These are phyloP conservation scores for Osmozyma mogii DNA, from an alignment of 805 yeast genomes.

Conservation along the genomic window DNA sequence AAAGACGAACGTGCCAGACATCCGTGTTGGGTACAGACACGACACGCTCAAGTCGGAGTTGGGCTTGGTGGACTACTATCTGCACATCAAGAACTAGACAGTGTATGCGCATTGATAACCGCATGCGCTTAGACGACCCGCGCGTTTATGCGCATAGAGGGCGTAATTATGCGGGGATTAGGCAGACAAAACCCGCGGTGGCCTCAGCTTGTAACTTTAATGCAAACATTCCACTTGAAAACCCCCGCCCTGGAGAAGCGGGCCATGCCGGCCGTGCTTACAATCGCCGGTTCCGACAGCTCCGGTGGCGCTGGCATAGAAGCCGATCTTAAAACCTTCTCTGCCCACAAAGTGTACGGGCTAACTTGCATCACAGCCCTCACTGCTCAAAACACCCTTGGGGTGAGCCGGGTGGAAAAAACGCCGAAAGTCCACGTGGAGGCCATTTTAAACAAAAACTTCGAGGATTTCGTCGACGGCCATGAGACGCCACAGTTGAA, in stretches of 20 bases:
- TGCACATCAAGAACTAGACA: too few species aligned
- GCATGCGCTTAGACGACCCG: too few species aligned
- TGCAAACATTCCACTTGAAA: too few species aligned
- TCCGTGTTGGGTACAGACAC: constrained; percentile 74
- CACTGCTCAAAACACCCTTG: constrained; percentile 67
- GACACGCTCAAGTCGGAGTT: constrained; percentile 72
- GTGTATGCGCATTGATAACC: too few species aligned
- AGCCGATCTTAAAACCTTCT: constrained; percentile 76
- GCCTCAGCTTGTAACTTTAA: too few species aligned
- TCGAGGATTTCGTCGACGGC: constrained; percentile 46
- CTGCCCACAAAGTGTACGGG: constrained; percentile 70
- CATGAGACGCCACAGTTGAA: constrained; percentile 32
- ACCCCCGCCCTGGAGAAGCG: too few species aligned
- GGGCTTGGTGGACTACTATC: constrained; percentile 60
- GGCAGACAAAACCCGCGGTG: too few species aligned
- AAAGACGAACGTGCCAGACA: constrained; percentile 90
- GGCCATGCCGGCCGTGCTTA: constrained; percentile 21
- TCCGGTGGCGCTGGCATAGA: constrained; percentile 93
- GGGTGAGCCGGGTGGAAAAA: constrained; percentile 36
- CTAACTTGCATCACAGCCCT: constrained; percentile 70
- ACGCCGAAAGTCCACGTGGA: constrained; percentile 38
- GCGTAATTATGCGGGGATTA: too few species aligned
- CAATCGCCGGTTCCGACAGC: constrained; percentile 69
- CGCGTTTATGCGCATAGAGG: too few species aligned
- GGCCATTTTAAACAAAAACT: constrained; percentile 44